A percentile compares a stretch with the other conserved stretches of the same genome.
Conservation (phyloP, 352 stramenopile genomes). For the Phytophthora pluvialis region DNA sequence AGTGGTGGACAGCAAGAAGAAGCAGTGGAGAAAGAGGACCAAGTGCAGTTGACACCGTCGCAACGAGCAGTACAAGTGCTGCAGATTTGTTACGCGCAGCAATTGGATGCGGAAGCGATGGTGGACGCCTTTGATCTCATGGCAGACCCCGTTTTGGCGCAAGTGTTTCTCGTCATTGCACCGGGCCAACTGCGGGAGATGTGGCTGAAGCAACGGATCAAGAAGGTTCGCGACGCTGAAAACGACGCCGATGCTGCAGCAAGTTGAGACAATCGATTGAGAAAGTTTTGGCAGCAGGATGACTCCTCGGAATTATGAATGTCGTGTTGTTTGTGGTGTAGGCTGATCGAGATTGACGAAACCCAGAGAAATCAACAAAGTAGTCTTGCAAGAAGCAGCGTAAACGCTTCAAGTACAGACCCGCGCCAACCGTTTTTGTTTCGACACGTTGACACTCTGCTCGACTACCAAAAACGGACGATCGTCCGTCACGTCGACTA, state of each 20-base stretch:
- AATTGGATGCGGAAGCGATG: slow-evolving; percentile 19
- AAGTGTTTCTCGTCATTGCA: slow-evolving; percentile 29
- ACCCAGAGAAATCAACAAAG: no score
- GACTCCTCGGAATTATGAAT: no score
- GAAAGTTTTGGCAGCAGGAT: background rate
- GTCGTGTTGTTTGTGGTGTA: no score
- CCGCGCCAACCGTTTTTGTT: background rate
- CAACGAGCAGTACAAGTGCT: slow-evolving; percentile 29
- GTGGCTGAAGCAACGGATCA: slow-evolving; percentile 26
- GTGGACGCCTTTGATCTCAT: slow-evolving; percentile 34
- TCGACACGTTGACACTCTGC: background rate
- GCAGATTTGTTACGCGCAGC: slow-evolving; percentile 17
- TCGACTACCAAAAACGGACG: slow-evolving; percentile 8
- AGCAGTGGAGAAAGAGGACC: background rate
- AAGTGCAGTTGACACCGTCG: slow-evolving; percentile 18
- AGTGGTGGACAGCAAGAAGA: background rate
- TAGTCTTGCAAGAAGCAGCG: no score
- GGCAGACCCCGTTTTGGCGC: slow-evolving; percentile 23
- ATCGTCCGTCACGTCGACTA: no score
- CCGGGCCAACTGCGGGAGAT: slow-evolving; percentile 26
- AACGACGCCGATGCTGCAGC: background rate
- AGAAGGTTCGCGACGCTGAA: slow-evolving; percentile 5
- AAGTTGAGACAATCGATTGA: background rate
- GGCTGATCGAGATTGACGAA: no score
- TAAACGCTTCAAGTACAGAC: no score